Base-by-base conservation (phyloP, 2,329 filamentous ascomycete species). In the Dothideomycetes sp. region DNA sequence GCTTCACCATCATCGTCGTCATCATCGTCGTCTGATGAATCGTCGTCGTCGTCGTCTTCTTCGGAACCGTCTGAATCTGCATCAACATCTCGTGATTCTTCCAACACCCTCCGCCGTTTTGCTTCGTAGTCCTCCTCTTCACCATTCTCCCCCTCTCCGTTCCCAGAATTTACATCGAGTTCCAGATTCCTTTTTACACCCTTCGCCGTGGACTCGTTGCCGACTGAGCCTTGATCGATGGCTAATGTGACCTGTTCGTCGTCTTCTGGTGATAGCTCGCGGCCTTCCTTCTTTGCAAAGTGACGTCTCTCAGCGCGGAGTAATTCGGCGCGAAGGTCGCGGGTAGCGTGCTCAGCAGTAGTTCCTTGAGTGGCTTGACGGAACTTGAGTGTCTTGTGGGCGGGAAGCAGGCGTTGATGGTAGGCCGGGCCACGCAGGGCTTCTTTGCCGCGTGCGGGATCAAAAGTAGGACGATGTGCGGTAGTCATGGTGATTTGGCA, bases 361-460 rank as follows among this genome's bases (percentile, higher is more conserved):
- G 85, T 84, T 53, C 91, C 91, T 67, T 98, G 91, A 31, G 87
- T 88, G n/a, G 82, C 73, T 67, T 91, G 77, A 17, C 86, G 78
- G 59, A 81, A 83, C 67, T 98, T 98, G 58, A 98, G 80, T 49
- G 85, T 80, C 10, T 85, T 96, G 63, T 98, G 83, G 22, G 91
- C 91, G 23, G 91, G 89, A 11, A 95, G 80, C 12, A 96, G 82
- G 53, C 91, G 83, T 64, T 96, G 89, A 61, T 98, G 91, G 69
- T 95, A 96, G 53, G 87, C 89, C 35, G 86, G 84, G 33, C 91
- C 91, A 55, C 87, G 82, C 45, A 87, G 82, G 55, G 88, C 86
- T 65, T 98, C 91, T 71, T 95, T 95, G 60, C 91, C 91, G 59
- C 82, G 79, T 29, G 89, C 88, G 50, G 91, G 91, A 62, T 98